Percentiles rank a stretch among this genome's conserved stretches.
Evolutionary conservation across 1,284 basidiomycete species (phyloP).

Genomic region (Cutaneotrichosporon daszewskae): DNA sequence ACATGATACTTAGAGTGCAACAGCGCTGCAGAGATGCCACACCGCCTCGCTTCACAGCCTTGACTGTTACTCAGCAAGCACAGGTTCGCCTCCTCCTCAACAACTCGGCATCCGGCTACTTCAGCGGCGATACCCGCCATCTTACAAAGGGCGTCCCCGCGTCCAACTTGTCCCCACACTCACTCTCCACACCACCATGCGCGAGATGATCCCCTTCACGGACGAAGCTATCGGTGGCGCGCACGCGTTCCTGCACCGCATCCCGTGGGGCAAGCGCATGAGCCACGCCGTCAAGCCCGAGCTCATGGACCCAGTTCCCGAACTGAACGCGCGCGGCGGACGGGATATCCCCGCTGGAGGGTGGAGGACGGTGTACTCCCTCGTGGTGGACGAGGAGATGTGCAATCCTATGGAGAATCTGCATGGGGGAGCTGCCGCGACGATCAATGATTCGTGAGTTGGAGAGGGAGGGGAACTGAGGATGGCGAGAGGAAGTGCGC

Average conservation of each 20-base stretch:
- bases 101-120: too few species aligned
- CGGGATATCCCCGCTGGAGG: conserved; percentile 3
- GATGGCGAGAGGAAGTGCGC: too few species aligned
- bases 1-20: too few species aligned
- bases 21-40: too few species aligned
- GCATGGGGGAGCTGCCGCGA: conserved; percentile 37
- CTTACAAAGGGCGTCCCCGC: too few species aligned
- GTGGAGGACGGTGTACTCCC: conserved; percentile 6
- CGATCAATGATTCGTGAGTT: conserved; percentile 27
- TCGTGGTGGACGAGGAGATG: conserved; percentile 19
- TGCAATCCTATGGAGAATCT: conserved; percentile 26
- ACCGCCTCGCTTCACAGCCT: too few species aligned
- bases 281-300: conserved; percentile 8
- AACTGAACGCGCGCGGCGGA: conserved; percentile 9
- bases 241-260: not conserved
- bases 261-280: not conserved
- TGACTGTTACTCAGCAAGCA: too few species aligned
- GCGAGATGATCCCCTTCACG: conserved; percentile 1
- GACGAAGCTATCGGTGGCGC: not conserved
- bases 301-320: conserved; percentile 10
- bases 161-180: too few species aligned
- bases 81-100: too few species aligned
- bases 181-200: too few species aligned
- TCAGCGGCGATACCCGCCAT: too few species aligned
- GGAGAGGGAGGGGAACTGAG: too few species aligned